Conservation (phyloP, 2,329 filamentous ascomycete genomes). For the Emmonsia crescens region DNA sequence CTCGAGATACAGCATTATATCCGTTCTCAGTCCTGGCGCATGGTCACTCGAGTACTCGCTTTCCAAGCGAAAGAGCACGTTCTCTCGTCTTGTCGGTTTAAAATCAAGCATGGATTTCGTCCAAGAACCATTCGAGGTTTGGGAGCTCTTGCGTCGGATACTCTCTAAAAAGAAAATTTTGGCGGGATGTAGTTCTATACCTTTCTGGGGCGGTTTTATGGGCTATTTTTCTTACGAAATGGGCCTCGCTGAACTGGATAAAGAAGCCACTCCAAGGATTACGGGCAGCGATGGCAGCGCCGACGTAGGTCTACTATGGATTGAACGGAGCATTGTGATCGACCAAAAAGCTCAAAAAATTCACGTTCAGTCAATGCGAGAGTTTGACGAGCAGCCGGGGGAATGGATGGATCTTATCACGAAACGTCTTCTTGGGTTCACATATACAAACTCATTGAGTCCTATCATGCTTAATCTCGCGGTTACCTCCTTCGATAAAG, state of each 20-base stretch:
- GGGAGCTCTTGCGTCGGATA: conserved; percentile 28
- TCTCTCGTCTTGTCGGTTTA: conserved; percentile 9
- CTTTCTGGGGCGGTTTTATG: conserved; percentile 76
- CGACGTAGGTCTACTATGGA: conserved; percentile 58
- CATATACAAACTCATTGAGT: conserved; percentile 3
- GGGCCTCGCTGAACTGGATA: conserved; percentile 43
- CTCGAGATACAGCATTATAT: conserved; percentile 27
- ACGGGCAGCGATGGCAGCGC: conserved; percentile 15
- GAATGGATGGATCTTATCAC: conserved; percentile 36
- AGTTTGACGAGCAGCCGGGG: conserved; percentile 28
- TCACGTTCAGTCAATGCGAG: conserved; percentile 57
- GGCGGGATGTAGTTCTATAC: conserved; percentile 25
- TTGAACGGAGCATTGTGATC: conserved; percentile 65
- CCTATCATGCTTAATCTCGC: conserved; percentile 5
- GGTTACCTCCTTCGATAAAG: neutral
- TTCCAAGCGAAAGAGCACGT: neutral
- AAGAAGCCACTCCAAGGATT: conserved; percentile 34
- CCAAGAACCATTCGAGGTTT: conserved; percentile 19
- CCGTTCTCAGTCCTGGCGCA: conserved; percentile 23
- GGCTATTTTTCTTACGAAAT: conserved; percentile 80
- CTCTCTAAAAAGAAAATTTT: conserved; percentile 31
- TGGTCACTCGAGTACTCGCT: conserved; percentile 29
- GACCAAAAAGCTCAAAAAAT: conserved; percentile 55
- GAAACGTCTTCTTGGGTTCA: conserved; percentile 18
- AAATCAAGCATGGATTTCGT: neutral